Evolutionary conservation across 23 red algal genomes (phyloP).

Genomic region (Gracilaria gracilis): DNA sequence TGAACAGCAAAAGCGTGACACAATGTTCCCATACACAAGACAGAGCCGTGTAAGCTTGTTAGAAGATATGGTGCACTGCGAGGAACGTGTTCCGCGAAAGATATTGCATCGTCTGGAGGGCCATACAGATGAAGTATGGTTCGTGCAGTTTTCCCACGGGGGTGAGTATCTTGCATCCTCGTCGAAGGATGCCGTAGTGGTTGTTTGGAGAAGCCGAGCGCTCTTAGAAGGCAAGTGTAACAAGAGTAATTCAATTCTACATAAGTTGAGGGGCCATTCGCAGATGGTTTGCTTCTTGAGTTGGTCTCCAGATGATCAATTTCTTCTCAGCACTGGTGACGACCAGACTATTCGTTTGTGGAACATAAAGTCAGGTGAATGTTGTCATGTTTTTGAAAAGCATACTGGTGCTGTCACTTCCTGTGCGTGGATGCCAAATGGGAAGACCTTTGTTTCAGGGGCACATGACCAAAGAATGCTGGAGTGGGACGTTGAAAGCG

Average conservation of each 20-base stretch:
- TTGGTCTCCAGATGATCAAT: constrained; percentile 89
- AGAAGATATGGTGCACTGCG: constrained; percentile 88
- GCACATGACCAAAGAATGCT: constrained; percentile 69
- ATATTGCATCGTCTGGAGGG: constrained; percentile 60
- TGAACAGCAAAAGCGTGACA: constrained; percentile 66
- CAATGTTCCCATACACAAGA: constrained; percentile 89
- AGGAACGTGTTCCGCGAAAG: constrained; percentile 75
- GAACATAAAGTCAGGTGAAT: constrained; percentile 75
- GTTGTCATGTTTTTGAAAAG: constrained; percentile 61
- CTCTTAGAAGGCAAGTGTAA: constrained; percentile 44
- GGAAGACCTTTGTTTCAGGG: constrained; percentile 76
- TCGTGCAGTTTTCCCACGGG: constrained; percentile 93
- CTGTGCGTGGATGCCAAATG: constrained; percentile 94
- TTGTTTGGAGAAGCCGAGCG: constrained; percentile 74
- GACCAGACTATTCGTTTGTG: constrained; percentile 87
- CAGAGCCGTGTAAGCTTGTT: constrained; percentile 73
- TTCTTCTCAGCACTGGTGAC: constrained; percentile 76
- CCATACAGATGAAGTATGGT: constrained; percentile 96
- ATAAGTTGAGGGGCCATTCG: constrained; percentile 76
- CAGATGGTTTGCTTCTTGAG: constrained; percentile 81
- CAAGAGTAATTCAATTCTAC: constrained; percentile 52
- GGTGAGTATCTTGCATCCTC: constrained; percentile 86
- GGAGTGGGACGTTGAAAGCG: constrained; percentile 72
- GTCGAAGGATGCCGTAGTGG: constrained; percentile 79
- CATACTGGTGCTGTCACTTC: constrained; percentile 82